Conservation (phyloP, 805 yeast species). For the Yarrowia sp. region DNA sequence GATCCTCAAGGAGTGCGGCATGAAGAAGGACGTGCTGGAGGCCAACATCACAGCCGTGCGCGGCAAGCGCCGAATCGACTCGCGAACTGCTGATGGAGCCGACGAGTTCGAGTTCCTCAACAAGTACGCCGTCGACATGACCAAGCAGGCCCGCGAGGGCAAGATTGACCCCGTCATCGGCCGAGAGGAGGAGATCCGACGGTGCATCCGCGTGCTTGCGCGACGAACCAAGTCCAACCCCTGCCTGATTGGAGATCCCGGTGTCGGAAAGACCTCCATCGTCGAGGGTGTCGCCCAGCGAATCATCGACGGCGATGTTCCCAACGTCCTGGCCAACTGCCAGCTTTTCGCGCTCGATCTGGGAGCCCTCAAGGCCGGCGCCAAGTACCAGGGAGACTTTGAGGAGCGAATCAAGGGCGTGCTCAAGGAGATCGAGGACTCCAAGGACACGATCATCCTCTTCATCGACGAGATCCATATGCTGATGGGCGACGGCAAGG, state of each 20-base stretch:
- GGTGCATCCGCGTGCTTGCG: constrained; percentile 92
- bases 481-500: constrained; percentile 99
- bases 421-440: constrained; percentile 85
- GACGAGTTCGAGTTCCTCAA: constrained; percentile 76
- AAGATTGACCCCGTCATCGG: constrained; percentile 98
- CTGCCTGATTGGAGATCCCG: constrained; percentile 96
- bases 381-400: constrained; percentile 97
- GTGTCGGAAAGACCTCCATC: constrained; percentile 98
- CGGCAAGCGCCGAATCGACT: constrained; percentile 88
- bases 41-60: constrained; percentile 76
- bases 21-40: constrained; percentile 69
- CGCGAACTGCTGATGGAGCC: constrained; percentile 90
- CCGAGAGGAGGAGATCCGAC: constrained; percentile 95
- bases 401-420: constrained; percentile 98
- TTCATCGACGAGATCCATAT: constrained; percentile 98
- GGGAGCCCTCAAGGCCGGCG: constrained; percentile 98
- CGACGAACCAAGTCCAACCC: constrained; percentile 97
- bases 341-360: constrained; percentile 84
- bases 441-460: constrained; percentile 78
- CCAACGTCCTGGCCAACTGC: constrained; percentile 77
- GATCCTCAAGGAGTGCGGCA: constrained; percentile 66
- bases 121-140: constrained; percentile 91
- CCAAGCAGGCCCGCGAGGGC: constrained; percentile 90
- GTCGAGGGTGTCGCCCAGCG: constrained; percentile 99
- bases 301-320: constrained; percentile 93